Evolutionary conservation across 2,329 filamentous ascomycete genomes (phyloP).

Genomic region (Helotiales sp.): DNA sequence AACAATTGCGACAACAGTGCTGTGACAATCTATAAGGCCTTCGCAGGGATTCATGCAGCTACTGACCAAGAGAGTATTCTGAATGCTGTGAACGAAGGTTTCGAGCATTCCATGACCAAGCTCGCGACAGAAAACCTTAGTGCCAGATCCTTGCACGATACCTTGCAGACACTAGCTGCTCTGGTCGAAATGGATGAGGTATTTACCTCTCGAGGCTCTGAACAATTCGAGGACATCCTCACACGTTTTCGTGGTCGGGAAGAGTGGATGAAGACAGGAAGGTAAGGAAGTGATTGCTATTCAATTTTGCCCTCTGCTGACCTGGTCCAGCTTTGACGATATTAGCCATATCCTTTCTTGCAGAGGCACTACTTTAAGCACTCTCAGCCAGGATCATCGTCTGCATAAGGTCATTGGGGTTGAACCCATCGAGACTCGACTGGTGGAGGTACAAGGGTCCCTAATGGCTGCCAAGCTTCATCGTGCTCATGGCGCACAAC

Average conservation of each 20-base stretch:
- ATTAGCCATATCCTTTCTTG: slow-evolving; percentile 80
- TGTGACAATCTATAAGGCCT: slow-evolving; percentile 74
- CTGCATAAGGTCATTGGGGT: slow-evolving; percentile 63
- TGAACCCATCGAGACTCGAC: slow-evolving; percentile 61
- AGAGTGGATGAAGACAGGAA: slow-evolving; percentile 79
- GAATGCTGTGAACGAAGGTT: slow-evolving; percentile 61
- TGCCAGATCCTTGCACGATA: slow-evolving; percentile 52
- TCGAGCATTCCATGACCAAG: slow-evolving; percentile 59
- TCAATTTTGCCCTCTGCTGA: slow-evolving; percentile 16
- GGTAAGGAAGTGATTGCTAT: slow-evolving; percentile 51
- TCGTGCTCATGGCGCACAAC: slow-evolving; percentile 75
- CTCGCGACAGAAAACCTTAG: slow-evolving; percentile 51
- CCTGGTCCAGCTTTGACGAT: slow-evolving; percentile 64
- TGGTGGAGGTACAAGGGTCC: slow-evolving; percentile 76
- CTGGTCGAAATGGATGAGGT: slow-evolving; percentile 82
- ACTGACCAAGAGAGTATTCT: slow-evolving; percentile 54
- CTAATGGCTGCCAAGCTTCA: slow-evolving; percentile 74
- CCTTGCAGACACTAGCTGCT: slow-evolving; percentile 65
- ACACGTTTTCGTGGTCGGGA: slow-evolving; percentile 63
- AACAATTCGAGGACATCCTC: slow-evolving; percentile 63
- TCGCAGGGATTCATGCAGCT: slow-evolving; percentile 75
- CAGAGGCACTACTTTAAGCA: slow-evolving; percentile 78
- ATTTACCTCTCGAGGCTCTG: slow-evolving; percentile 57
- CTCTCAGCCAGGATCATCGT: slow-evolving; percentile 69
- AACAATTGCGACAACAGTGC: slow-evolving; percentile 60